Conservation (phyloP, 768 basidiomycete species). For the Lactarius psammicola region DNA sequence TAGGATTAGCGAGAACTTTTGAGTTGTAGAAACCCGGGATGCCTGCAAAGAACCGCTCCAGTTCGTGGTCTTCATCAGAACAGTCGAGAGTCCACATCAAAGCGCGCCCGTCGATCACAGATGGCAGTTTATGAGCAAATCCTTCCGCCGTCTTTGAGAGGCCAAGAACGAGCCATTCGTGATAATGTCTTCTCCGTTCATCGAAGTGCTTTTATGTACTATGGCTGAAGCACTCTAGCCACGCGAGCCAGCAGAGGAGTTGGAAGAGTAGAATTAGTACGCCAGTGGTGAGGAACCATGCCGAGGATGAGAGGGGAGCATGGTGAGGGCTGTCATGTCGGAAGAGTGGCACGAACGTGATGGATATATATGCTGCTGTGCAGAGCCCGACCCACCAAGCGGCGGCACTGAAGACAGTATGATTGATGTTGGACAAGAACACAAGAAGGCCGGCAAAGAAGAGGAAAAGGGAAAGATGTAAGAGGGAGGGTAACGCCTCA, state of each 20-base stretch:
- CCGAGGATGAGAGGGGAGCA: neutral
- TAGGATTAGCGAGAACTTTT: neutral
- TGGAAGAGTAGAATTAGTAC: neutral
- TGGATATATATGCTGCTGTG: neutral
- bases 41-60: neutral
- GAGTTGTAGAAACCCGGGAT: neutral
- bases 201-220: neutral
- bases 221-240: neutral
- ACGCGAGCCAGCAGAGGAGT: neutral
- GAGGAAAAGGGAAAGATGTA: conserved; percentile 10
- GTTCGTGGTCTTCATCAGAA: neutral
- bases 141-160: neutral
- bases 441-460: conserved; percentile 9
- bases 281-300: neutral
- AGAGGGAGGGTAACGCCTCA: neutral
- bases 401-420: neutral
- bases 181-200: neutral
- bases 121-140: neutral
- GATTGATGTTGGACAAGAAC: conserved; percentile 3
- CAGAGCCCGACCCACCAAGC: neutral
- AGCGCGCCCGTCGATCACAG: neutral
- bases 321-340: too few relatives aligned
- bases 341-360: conserved; percentile 7
- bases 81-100: neutral
- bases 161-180: neutral